Base-by-base conservation (phyloP, 352 stramenopile species). In the Phytophthora multivora region DNA sequence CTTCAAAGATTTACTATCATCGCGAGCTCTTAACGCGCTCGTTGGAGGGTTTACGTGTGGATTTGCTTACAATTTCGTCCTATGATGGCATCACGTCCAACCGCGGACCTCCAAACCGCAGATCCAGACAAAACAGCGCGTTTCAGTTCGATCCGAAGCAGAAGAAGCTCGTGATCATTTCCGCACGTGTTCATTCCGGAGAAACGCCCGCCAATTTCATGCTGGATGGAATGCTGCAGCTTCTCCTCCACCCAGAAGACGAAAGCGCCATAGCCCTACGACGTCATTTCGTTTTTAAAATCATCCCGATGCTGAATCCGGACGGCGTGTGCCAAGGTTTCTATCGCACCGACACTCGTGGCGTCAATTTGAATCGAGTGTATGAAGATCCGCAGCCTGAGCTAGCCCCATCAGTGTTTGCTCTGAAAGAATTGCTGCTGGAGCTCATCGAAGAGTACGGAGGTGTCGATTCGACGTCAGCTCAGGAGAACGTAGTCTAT, bases 241-340 rank as follows among this genome's bases (percentile, higher is more conserved):
- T 93, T 51, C 69, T 98, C 28, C 90, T 82, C 1, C 74, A 86
- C 6, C 43, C 73, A 7, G 78, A 79, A 2, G 69, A 67, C 10
- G 38, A 69, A 43, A 87, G 70, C 18, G 87, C 91, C 0, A 61
- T 73, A n/a, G 63, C 90, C 21, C 46, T 97, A 7, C 83, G 88
- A 2, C 69, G 76, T n/a, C 51, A 90, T 45, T 96, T 96, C 46
- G 59, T 97, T 16, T 96, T 97, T 59, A 95, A 97, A 59, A 69
- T 97, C 35, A 84, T 96, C 5, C 91, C 91, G 2, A 97, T 97
- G 92, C 75, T 98, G 36, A 98, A 98, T 48, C 86, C 87, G 0
- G 92, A 98, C 63, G 92, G 91, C 31, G 91, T 98, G 0, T 90
- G 72, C 28, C 75, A 87, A 36, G 92, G 92, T 5, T 91, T 93